phyloP scores from a whole-genome alignment of 164 flowering plant genomes.

The Malania oleifera region DNA sequence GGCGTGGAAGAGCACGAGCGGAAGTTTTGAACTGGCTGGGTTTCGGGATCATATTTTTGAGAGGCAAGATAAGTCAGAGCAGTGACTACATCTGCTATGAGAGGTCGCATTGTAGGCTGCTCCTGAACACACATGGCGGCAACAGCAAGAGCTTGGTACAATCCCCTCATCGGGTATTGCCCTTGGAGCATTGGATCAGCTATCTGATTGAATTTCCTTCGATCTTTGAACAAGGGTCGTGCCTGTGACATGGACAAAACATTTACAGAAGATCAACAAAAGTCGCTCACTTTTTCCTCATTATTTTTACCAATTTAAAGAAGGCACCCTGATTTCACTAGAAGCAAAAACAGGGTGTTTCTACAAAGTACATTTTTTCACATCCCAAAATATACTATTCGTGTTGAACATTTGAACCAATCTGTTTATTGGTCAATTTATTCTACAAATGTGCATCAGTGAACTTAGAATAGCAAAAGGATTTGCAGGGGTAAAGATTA shows the following conservation, averaged over 20 bases:
- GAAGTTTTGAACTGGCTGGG: constrained; percentile 38
- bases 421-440: too few species aligned
- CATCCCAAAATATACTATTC: too few species aligned
- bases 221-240: constrained; percentile 72
- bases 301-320: too few species aligned
- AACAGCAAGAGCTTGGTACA: constrained; percentile 87
- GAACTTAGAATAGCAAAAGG: too few species aligned
- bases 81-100: constrained; percentile 84
- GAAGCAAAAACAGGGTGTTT: not conserved
- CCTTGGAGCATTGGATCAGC: constrained; percentile 80
- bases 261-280: too few species aligned
- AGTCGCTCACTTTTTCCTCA: too few species aligned
- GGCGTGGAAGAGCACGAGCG: constrained; percentile 43
- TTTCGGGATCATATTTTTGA: constrained; percentile 48
- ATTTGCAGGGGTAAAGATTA: too few species aligned
- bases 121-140: constrained; percentile 97
- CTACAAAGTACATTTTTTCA: too few species aligned
- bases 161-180: constrained; percentile 66
- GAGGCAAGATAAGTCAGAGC: constrained; percentile 74
- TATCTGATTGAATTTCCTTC: constrained; percentile 66
- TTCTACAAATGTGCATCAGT: too few species aligned
- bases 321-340: too few species aligned
- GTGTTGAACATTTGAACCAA: too few species aligned
- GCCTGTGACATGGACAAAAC: constrained; percentile 42
- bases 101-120: constrained; percentile 79